Percentiles rank a stretch among this genome's conserved stretches.
These are phyloP conservation scores for Aspergillus aculeatus DNA, from an alignment of 2,329 filamentous ascomycete species.

Conservation along the genomic window DNA sequence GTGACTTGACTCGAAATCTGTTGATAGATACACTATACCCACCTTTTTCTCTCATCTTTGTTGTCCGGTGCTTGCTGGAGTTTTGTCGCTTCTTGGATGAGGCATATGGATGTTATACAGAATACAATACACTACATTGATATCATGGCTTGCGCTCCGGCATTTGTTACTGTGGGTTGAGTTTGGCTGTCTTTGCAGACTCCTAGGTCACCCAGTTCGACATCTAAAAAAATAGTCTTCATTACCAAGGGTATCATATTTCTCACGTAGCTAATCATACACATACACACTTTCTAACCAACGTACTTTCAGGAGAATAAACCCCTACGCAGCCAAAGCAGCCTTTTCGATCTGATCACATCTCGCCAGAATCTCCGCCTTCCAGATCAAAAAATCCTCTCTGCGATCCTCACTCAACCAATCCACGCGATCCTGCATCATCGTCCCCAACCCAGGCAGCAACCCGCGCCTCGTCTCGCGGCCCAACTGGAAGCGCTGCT, in stretches of 20 bases:
- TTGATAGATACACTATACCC: slow-evolving; percentile 1
- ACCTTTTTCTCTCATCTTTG: neutral
- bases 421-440: slow-evolving; percentile 52
- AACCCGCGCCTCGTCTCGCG: slow-evolving; percentile 34
- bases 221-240: neutral
- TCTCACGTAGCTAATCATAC: neutral
- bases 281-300: too few relatives aligned
- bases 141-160: too few relatives aligned
- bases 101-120: too few relatives aligned
- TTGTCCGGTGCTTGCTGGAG: neutral
- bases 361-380: slow-evolving; percentile 40
- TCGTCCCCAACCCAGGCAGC: slow-evolving; percentile 49
- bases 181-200: too few relatives aligned
- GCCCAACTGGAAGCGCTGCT: slow-evolving; percentile 15
- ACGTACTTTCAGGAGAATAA: too few relatives aligned
- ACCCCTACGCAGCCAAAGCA: neutral
- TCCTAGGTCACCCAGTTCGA: too few relatives aligned
- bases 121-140: too few relatives aligned
- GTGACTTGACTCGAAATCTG: neutral
- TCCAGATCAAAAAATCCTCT: slow-evolving; percentile 46
- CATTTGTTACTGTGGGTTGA: too few relatives aligned
- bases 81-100: too few relatives aligned
- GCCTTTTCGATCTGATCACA: slow-evolving; percentile 33
- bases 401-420: slow-evolving; percentile 47
- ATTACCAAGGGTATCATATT: slow-evolving; percentile 12